Percentiles rank a stretch among this genome's conserved stretches.
Evolutionary conservation across 805 yeast genomes (phyloP).

Genomic region (Schwanniomyces polymorphus): DNA sequence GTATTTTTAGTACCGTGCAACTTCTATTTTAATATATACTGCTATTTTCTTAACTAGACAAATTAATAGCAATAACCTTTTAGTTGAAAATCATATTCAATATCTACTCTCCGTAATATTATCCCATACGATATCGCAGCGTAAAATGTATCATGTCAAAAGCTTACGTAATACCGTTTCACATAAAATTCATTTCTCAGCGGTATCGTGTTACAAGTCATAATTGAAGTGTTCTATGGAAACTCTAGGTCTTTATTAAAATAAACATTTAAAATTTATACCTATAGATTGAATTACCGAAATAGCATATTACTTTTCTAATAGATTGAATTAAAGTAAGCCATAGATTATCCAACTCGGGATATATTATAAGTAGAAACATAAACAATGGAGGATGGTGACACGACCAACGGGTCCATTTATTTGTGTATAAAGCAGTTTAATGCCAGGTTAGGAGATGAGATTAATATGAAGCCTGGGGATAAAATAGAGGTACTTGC

Average conservation of each 20-base stretch:
- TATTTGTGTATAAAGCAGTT: slow-evolving; percentile 81
- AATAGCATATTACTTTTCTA: not conserved
- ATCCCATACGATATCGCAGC: not conserved
- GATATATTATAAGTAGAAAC: not conserved
- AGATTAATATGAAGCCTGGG: slow-evolving; percentile 74
- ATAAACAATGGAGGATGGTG: slow-evolving; percentile 1
- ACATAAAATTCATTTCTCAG: not conserved
- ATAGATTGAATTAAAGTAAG: not conserved
- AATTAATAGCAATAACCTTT: no score
- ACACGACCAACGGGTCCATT: slow-evolving; percentile 20
- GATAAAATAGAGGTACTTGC: slow-evolving; percentile 87
- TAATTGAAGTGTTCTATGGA: not conserved
- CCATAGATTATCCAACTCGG: not conserved
- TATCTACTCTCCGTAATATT: not conserved
- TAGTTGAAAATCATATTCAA: not conserved
- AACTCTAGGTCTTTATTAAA: not conserved
- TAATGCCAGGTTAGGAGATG: slow-evolving; percentile 85
- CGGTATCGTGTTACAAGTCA: not conserved
- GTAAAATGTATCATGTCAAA: not conserved
- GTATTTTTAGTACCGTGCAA: not conserved
- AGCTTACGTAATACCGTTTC: not conserved
- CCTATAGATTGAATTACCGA: not conserved
- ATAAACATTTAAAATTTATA: not conserved
- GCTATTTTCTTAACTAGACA: no score
- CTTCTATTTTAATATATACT: no score